Percentiles rank a stretch among this genome's conserved stretches.
phyloP scores from a whole-genome alignment of 345 rosid genomes.

The Eutrema yunnanense region DNA sequence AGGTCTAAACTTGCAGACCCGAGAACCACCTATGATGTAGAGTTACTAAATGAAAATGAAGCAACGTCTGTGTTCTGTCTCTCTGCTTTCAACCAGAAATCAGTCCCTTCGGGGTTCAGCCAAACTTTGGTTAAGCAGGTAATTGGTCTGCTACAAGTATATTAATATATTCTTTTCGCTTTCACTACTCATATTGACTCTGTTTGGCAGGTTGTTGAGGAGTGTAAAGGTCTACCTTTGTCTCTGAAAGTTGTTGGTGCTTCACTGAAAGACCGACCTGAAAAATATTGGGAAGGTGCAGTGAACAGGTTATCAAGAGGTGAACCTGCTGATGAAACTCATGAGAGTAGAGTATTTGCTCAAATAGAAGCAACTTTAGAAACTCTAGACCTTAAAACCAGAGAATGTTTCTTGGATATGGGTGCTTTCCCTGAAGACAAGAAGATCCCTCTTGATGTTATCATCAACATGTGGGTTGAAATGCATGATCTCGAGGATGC shows the following conservation, averaged over 20 bases:
- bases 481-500: constrained; percentile 48
- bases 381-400: constrained; percentile 45
- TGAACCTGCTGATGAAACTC: constrained; percentile 73
- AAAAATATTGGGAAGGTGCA: constrained; percentile 67
- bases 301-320: constrained; percentile 52
- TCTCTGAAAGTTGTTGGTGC: constrained; percentile 92
- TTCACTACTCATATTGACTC: not conserved
- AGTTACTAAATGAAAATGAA: constrained; percentile 52
- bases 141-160: not conserved
- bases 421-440: constrained; percentile 93
- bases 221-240: constrained; percentile 89
- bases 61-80: constrained; percentile 70
- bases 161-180: not conserved
- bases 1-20: constrained; percentile 51
- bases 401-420: constrained; percentile 78
- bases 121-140: constrained; percentile 71
- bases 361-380: constrained; percentile 61
- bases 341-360: constrained; percentile 59
- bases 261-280: constrained; percentile 52
- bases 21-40: constrained; percentile 42
- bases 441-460: constrained; percentile 79
- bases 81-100: constrained; percentile 61
- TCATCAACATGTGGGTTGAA: constrained; percentile 82
- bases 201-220: constrained; percentile 53
- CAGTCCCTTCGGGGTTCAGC: constrained; percentile 50